A percentile compares a stretch with the other conserved stretches of the same genome.
Evolutionary conservation across 192 early-diverging fungal genomes (phyloP).

Genomic region (Thamnidium elegans): DNA sequence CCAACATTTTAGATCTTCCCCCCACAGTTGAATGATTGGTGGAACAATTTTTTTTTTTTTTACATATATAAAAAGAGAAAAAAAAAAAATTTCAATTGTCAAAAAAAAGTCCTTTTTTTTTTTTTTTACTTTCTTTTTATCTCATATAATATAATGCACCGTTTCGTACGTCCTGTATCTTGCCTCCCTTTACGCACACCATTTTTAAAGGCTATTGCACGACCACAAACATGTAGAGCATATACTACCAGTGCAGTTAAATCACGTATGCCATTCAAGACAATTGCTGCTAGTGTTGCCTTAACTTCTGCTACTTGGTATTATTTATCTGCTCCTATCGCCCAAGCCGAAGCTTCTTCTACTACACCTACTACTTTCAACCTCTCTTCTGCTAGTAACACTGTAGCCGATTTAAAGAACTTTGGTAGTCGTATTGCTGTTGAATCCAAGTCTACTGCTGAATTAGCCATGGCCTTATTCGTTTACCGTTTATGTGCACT

Average conservation of each 20-base stretch:
- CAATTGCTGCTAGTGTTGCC: conserved; percentile 8
- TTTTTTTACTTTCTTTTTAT: too few species aligned
- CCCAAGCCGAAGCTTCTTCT: conserved; percentile 18
- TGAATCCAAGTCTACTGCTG: conserved; percentile 48
- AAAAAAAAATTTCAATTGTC: too few species aligned
- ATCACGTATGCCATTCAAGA: conserved; percentile 16
- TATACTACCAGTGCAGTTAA: neutral
- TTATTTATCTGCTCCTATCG: neutral
- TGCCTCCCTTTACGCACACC: too few species aligned
- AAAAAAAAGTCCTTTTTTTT: too few species aligned
- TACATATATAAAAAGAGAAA: too few species aligned
- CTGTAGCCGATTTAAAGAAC: conserved; percentile 35
- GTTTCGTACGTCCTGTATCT: neutral
- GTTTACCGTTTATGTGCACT: conserved; percentile 70
- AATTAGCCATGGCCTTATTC: conserved; percentile 58
- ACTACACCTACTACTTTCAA: neutral
- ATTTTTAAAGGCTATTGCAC: neutral
- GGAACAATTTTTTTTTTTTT: too few species aligned
- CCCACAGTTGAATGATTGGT: too few species aligned
- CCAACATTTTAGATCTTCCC: too few species aligned
- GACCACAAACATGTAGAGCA: neutral
- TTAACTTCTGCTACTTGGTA: conserved; percentile 9
- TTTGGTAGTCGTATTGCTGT: conserved; percentile 40
- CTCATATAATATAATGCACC: neutral
- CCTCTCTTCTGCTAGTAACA: conserved; percentile 6